Conservation (phyloP, 108 stramenopile species). For the Epipyxis sp. region DNA sequence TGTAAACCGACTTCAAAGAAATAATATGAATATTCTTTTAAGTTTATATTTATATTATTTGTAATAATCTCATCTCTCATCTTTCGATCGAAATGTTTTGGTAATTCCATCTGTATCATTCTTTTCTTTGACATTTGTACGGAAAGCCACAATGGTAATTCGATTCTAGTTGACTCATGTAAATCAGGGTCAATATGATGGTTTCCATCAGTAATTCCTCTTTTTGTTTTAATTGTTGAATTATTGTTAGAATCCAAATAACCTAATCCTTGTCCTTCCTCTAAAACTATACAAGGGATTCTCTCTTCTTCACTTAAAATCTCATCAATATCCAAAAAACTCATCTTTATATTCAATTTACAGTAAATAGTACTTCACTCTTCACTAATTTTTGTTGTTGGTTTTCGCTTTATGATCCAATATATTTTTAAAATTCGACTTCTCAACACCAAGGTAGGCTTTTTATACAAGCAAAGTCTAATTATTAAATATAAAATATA, state of each 20-base stretch:
- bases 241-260: slow-evolving; percentile 65
- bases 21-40: slow-evolving; percentile 22
- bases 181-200: not conserved
- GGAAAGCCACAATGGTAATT: slow-evolving; percentile 58
- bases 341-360: not conserved
- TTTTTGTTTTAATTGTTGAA: slow-evolving; percentile 34
- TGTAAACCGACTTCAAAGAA: slow-evolving; percentile 28
- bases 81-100: slow-evolving; percentile 35
- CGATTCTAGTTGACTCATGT: slow-evolving; percentile 31
- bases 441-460: too few relatives aligned
- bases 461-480: too few relatives aligned
- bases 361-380: too few relatives aligned
- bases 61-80: not conserved
- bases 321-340: slow-evolving; percentile 82
- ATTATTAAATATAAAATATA: too few relatives aligned
- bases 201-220: slow-evolving; percentile 1
- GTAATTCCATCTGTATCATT: slow-evolving; percentile 52
- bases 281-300: slow-evolving; percentile 70
- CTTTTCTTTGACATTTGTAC: slow-evolving; percentile 37
- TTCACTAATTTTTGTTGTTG: too few relatives aligned
- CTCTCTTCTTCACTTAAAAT: slow-evolving; percentile 92
- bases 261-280: slow-evolving; percentile 72
- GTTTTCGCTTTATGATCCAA: too few relatives aligned
- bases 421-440: too few relatives aligned
- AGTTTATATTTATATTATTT: not conserved